A percentile compares a stretch with the other conserved stretches of the same genome.
Evolutionary conservation across 441 rosid genomes (phyloP).

Genomic region (Erodium texanum): DNA sequence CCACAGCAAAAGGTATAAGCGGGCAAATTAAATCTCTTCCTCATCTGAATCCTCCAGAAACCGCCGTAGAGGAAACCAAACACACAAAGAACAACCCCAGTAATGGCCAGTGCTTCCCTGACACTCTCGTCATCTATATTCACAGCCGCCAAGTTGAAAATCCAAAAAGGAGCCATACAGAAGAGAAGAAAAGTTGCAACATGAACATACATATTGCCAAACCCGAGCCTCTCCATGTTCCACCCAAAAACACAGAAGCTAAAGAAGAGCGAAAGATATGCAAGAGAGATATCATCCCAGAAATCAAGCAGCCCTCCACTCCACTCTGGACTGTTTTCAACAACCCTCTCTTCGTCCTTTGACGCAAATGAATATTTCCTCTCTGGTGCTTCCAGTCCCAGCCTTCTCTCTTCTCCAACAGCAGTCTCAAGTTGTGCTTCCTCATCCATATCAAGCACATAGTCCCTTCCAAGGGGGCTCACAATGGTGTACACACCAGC

Average conservation of each 20-base stretch:
- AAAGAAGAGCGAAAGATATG: conserved; percentile 72
- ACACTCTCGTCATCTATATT: conserved; percentile 51
- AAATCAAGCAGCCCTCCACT: conserved; percentile 76
- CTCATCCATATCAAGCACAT: conserved; percentile 44
- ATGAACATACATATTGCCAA: conserved; percentile 93
- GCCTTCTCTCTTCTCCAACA: conserved; percentile 24
- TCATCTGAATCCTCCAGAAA: conserved; percentile 88
- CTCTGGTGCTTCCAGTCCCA: conserved; percentile 25
- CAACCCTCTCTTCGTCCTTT: conserved; percentile 29
- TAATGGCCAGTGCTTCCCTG: conserved; percentile 50
- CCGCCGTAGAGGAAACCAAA: conserved; percentile 90
- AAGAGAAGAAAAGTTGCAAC: conserved; percentile 76
- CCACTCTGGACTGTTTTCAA: conserved; percentile 58
- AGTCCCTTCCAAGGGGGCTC: conserved; percentile 85
- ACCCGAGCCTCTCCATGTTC: conserved; percentile 93
- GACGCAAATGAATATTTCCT: conserved; percentile 62
- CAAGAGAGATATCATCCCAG: conserved; percentile 77
- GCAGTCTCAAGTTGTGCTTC: conserved; percentile 43
- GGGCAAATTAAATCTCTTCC: conserved; percentile 70
- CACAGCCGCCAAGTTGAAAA: conserved; percentile 80
- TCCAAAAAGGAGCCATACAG: conserved; percentile 85
- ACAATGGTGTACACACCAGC: conserved; percentile 67
- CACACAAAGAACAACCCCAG: conserved; percentile 61
- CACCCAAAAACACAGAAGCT: conserved; percentile 81
- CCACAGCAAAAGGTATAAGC: conserved; percentile 61